phyloP scores from a whole-genome alignment of 306 rosid species.

The Cucurbita moschata region DNA sequence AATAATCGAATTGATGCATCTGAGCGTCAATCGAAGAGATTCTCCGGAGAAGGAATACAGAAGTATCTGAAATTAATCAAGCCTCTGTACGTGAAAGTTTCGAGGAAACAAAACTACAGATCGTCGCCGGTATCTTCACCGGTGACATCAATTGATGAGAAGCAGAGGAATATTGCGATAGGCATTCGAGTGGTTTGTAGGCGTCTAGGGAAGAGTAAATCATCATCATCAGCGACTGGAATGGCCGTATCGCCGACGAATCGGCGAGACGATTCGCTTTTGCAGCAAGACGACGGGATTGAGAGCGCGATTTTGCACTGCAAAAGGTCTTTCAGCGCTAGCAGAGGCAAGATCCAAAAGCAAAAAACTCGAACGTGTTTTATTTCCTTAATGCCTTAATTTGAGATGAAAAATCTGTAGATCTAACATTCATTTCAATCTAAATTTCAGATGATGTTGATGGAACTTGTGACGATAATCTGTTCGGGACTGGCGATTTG shows the following conservation, averaged over 20 bases:
- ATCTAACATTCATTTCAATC: background rate
- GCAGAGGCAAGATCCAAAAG: constrained; percentile 34
- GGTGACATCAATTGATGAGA: constrained; percentile 27
- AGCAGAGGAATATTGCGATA: constrained; percentile 29
- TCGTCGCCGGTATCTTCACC: constrained; percentile 15
- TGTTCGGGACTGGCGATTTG: background rate
- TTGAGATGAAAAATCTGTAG: background rate
- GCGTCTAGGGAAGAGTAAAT: constrained; percentile 63
- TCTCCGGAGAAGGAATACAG: constrained; percentile 41
- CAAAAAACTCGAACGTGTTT: background rate
- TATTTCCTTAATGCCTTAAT: background rate
- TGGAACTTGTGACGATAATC: background rate
- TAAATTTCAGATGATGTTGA: constrained; percentile 3
- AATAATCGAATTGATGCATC: background rate
- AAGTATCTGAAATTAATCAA: constrained; percentile 33
- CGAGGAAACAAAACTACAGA: background rate
- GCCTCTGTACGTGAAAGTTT: constrained; percentile 2
- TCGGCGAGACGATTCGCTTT: constrained; percentile 57
- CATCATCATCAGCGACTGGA: constrained; percentile 27
- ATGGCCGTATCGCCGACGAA: constrained; percentile 25
- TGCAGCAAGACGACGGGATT: constrained; percentile 67
- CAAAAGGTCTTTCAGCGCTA: constrained; percentile 55
- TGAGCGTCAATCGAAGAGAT: constrained; percentile 27
- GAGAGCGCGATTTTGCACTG: constrained; percentile 91
- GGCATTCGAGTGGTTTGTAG: constrained; percentile 39